Percentiles rank a stretch among this genome's conserved stretches.
phyloP scores from a whole-genome alignment of 2,329 filamentous ascomycete species.

The Arthrobotrys entomopaga region DNA sequence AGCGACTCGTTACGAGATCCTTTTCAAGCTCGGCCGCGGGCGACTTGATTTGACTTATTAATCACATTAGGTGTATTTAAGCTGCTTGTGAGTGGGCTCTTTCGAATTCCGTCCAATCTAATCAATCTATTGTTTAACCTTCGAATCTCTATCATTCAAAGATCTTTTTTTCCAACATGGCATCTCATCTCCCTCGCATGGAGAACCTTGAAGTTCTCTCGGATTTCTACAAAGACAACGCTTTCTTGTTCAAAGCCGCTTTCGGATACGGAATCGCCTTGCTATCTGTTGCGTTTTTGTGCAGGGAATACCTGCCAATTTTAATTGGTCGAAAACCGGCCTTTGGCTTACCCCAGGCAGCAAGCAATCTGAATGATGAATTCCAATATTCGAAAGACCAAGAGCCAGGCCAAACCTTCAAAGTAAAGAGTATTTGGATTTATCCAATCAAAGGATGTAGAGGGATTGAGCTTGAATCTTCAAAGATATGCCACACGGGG shows the following conservation, averaged over 20 bases:
- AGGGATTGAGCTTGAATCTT: constrained; percentile 77
- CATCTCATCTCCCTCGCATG: constrained; percentile 36
- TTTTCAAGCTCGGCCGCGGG: background rate
- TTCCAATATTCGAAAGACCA: constrained; percentile 64
- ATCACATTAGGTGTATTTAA: background rate
- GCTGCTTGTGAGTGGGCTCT: too few relatives aligned
- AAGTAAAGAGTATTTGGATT: constrained; percentile 76
- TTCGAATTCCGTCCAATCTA: background rate
- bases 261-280: constrained; percentile 35
- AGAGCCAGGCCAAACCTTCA: constrained; percentile 62
- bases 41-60: background rate
- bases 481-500: constrained; percentile 67
- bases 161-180: constrained; percentile 24
- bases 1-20: too few relatives aligned
- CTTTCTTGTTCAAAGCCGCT: constrained; percentile 25
- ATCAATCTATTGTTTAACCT: too few relatives aligned
- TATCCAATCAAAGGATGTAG: constrained; percentile 86
- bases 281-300: constrained; percentile 26
- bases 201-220: constrained; percentile 38
- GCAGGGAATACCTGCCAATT: constrained; percentile 42
- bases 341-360: constrained; percentile 32
- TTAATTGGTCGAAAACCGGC: constrained; percentile 22
- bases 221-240: constrained; percentile 38
- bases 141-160: too few relatives aligned
- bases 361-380: constrained; percentile 69